These are phyloP conservation scores for Cyathus striatus DNA, from an alignment of 768 basidiomycete species.

Conservation along the genomic window DNA sequence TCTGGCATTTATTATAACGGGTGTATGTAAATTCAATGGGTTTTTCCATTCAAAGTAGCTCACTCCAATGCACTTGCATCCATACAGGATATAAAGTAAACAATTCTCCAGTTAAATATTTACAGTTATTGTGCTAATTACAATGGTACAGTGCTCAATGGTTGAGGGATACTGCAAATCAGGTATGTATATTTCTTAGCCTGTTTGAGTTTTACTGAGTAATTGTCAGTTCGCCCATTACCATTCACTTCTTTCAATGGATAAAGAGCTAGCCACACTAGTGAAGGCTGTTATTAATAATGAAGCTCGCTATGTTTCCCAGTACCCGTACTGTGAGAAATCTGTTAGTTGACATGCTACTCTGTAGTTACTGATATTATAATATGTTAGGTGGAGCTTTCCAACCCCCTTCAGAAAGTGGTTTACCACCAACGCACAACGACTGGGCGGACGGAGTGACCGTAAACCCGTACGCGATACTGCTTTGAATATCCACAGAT, in stretches of 20 bases:
- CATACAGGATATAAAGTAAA: conserved; percentile 67
- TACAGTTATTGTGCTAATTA: too few relatives aligned
- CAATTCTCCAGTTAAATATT: conserved; percentile 11
- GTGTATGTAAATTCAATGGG: conserved; percentile 34
- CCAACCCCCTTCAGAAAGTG: conserved; percentile 76
- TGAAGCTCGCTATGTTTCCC: conserved; percentile 66
- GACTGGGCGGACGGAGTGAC: conserved; percentile 65
- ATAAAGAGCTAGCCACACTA: conserved; percentile 54
- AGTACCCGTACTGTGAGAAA: conserved; percentile 65
- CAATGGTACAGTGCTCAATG: conserved; percentile 61
- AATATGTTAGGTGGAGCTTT: conserved; percentile 53
- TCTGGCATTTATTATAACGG: conserved; percentile 77
- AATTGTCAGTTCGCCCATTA: conserved; percentile 63
- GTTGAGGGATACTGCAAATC: conserved; percentile 80
- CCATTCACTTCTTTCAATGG: conserved; percentile 48
- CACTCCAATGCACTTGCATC: conserved; percentile 3
- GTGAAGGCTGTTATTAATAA: conserved; percentile 83
- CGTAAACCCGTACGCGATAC: conserved; percentile 61
- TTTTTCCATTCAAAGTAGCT: not conserved
- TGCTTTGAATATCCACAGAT: not conserved
- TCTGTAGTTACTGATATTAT: not conserved
- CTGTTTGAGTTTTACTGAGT: not conserved
- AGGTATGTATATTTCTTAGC: conserved; percentile 31
- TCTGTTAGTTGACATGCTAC: not conserved
- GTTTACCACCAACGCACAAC: conserved; percentile 58